These are phyloP conservation scores for Uronychia setigera DNA, from an alignment of 73 alveolate genomes.

Conservation along the genomic window DNA sequence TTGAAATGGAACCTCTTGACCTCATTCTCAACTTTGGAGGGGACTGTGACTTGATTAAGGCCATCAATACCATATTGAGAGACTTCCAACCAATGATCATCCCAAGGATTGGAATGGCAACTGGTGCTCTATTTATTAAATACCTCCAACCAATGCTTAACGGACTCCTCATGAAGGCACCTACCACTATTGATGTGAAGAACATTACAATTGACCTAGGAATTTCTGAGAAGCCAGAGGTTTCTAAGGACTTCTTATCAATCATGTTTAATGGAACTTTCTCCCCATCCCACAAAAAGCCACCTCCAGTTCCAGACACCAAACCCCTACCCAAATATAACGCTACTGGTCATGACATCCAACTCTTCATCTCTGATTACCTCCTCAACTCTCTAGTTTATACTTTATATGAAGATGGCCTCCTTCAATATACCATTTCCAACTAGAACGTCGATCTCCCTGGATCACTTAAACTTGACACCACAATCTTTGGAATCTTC, in stretches of 20 bases:
- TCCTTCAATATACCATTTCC: not conserved
- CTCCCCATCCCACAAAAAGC: not conserved
- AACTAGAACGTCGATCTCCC: not conserved
- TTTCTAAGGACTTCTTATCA: not conserved
- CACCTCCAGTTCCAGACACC: not conserved
- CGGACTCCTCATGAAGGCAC: not conserved
- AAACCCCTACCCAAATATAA: not conserved
- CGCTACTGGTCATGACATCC: not conserved
- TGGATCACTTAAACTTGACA: not conserved
- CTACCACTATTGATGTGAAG: not conserved
- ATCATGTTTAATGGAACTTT: not conserved
- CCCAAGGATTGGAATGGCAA: not conserved
- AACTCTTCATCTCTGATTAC: not conserved
- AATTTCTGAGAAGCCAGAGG: not conserved
- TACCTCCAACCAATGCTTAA: not conserved
- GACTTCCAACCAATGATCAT: not conserved
- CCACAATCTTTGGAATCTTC: not conserved
- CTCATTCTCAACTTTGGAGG: not conserved
- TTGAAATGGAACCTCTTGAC: not conserved
- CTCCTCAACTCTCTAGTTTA: not conserved
- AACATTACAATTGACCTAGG: not conserved
- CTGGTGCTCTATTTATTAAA: not conserved
- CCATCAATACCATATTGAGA: not conserved
- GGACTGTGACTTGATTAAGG: not conserved
- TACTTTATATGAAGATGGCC: not conserved